phyloP scores from a whole-genome alignment of 371 early-diverging fungal genomes.

The Mortierella sp. region DNA sequence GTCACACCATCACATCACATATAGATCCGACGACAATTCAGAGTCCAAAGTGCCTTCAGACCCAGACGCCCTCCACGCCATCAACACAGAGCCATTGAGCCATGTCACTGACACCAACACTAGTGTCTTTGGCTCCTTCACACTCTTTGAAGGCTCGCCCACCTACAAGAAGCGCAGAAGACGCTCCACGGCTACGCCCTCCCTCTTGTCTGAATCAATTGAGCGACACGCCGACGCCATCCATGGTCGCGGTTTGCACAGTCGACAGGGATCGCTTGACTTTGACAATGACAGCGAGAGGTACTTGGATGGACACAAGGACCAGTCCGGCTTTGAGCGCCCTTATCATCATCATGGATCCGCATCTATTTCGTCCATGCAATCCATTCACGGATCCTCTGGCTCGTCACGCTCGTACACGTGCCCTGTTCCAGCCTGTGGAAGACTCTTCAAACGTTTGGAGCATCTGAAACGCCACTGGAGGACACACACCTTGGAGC shows the following conservation, averaged over 20 bases:
- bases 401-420: conserved; percentile 53
- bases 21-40: conserved; percentile 51
- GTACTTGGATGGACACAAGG: conserved; percentile 23
- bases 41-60: conserved; percentile 50
- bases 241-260: no score
- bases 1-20: no score
- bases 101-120: conserved; percentile 40
- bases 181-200: conserved; percentile 64
- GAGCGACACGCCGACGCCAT: conserved; percentile 36
- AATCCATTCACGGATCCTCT: conserved; percentile 14
- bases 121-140: conserved; percentile 69
- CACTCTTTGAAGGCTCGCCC: conserved; percentile 76
- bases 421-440: conserved; percentile 60
- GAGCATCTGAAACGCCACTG: conserved; percentile 89
- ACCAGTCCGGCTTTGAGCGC: no score
- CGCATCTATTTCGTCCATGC: conserved; percentile 35
- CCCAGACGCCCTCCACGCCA: conserved; percentile 26
- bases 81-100: conserved; percentile 13
- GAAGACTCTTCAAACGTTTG: conserved; percentile 72
- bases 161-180: conserved; percentile 79
- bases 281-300: conserved; percentile 30
- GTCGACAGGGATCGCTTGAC: conserved; percentile 30
- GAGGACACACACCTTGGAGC: conserved; percentile 79
- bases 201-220: conserved; percentile 34
- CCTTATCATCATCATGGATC: conserved; percentile 36